Conservation (phyloP, 164 flowering plant genomes). For the Chimonanthus salicifolius region DNA sequence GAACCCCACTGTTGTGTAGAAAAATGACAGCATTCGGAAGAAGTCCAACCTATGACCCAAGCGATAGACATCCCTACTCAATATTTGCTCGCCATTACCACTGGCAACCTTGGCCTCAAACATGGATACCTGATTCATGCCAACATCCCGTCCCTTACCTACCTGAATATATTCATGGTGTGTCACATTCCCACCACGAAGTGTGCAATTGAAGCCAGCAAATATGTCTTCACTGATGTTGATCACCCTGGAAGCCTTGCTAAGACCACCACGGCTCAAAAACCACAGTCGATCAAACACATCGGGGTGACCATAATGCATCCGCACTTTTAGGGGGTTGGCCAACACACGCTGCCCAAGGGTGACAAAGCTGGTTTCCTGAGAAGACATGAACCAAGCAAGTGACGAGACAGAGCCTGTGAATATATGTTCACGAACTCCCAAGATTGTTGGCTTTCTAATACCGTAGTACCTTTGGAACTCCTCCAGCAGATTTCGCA, state of each 20-base stretch:
- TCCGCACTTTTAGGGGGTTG: slow-evolving; percentile 82
- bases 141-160: slow-evolving; percentile 98
- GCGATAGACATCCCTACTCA: slow-evolving; percentile 87
- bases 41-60: slow-evolving; percentile 93
- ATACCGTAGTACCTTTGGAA: slow-evolving; percentile 58
- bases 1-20: slow-evolving; percentile 79
- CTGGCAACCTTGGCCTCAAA: slow-evolving; percentile 98
- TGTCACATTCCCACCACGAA: slow-evolving; percentile 93
- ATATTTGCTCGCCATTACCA: slow-evolving; percentile 93
- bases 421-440: slow-evolving; percentile 86
- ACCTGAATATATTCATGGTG: slow-evolving; percentile 98
- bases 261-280: slow-evolving; percentile 81
- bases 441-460: slow-evolving; percentile 85
- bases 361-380: slow-evolving; percentile 95
- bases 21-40: slow-evolving; percentile 90
- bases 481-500: slow-evolving; percentile 89
- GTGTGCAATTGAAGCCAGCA: slow-evolving; percentile 93
- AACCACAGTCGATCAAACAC: slow-evolving; percentile 97
- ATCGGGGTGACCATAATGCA: slow-evolving; percentile 99
- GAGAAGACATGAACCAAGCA: slow-evolving; percentile 99
- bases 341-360: slow-evolving; percentile 96
- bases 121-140: slow-evolving; percentile 90
- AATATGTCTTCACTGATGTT: slow-evolving; percentile 96
- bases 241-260: slow-evolving; percentile 91
- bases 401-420: slow-evolving; percentile 96